Percentiles rank a stretch among this genome's conserved stretches.
Conservation (phyloP, 108 stramenopile species). For the Ochromonas danica region DNA sequence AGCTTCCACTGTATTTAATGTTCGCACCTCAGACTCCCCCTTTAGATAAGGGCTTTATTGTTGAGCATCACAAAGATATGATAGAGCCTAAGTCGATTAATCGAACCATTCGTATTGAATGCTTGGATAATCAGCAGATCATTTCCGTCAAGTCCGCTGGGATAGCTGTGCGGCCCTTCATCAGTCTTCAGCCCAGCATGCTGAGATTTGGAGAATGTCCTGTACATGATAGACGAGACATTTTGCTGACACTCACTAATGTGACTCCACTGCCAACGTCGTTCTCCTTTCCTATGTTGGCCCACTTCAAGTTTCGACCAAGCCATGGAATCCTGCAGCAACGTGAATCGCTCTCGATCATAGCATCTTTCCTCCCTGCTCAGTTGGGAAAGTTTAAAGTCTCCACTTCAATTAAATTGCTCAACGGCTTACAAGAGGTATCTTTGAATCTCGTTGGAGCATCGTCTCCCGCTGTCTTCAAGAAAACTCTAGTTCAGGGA, state of each 20-base stretch:
- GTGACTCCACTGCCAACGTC: not conserved
- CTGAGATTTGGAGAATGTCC: constrained; percentile 11
- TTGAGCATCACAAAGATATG: not conserved
- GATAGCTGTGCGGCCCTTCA: not conserved
- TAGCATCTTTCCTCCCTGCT: constrained; percentile 23
- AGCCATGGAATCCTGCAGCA: not conserved
- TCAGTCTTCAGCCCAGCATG: not conserved
- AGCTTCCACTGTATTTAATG: constrained; percentile 27
- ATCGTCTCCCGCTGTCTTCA: not conserved
- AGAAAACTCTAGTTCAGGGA: not conserved
- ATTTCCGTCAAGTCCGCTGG: not conserved
- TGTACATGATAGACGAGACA: constrained; percentile 3
- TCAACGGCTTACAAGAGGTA: not conserved
- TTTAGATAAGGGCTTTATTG: constrained; percentile 33
- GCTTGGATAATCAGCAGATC: not conserved
- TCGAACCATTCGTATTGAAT: not conserved
- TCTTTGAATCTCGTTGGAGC: not conserved
- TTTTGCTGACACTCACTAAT: constrained; percentile 29
- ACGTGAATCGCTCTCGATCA: not conserved
- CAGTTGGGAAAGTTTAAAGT: constrained; percentile 37
- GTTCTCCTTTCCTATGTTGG: not conserved
- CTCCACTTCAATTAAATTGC: not conserved
- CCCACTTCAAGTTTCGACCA: constrained; percentile 20
- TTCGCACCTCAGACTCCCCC: constrained; percentile 26
- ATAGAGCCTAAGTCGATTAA: not conserved